phyloP scores from a whole-genome alignment of 2,329 filamentous ascomycete species.

The Arthrobotrys megalospora region DNA sequence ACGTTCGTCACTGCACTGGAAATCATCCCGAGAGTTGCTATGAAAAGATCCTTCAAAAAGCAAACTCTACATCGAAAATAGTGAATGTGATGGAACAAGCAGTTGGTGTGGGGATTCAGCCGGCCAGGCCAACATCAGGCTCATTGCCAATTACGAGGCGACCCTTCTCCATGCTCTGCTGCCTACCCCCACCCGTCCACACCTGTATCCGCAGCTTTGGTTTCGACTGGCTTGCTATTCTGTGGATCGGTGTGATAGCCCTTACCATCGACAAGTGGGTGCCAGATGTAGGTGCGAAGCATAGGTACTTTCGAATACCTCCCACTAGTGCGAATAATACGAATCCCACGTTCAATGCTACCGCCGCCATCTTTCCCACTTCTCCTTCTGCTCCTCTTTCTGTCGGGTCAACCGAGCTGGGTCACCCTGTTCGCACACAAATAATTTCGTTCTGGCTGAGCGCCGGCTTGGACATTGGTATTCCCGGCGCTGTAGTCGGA shows the following conservation, averaged over 20 bases:
- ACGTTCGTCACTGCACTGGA: conserved; percentile 28
- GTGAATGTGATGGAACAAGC: conserved; percentile 23
- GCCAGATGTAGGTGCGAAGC: conserved; percentile 33
- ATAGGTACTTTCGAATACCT: conserved; percentile 48
- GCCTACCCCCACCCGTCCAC: conserved; percentile 43
- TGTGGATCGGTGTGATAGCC: conserved; percentile 21
- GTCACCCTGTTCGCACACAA: conserved; percentile 24
- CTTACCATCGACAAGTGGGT: conserved; percentile 23
- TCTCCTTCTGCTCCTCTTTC: background rate
- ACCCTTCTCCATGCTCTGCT: conserved; percentile 27
- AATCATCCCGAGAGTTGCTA: conserved; percentile 36
- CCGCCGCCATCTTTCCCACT: conserved; percentile 2
- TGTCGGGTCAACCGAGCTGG: conserved; percentile 6
- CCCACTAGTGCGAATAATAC: background rate
- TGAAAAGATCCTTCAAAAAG: conserved; percentile 40
- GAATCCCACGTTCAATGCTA: background rate
- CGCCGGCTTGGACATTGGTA: conserved; percentile 29
- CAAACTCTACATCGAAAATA: conserved; percentile 11
- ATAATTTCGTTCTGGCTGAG: conserved; percentile 45
- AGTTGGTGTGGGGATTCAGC: conserved; percentile 41
- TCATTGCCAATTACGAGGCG: conserved; percentile 56
- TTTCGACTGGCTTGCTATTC: conserved; percentile 32
- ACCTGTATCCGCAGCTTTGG: conserved; percentile 34
- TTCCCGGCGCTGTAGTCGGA: conserved; percentile 16
- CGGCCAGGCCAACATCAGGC: conserved; percentile 45